These are phyloP conservation scores for Pseudovirgaria hyperparasitica DNA, from an alignment of 2,329 filamentous ascomycete genomes.

Conservation along the genomic window DNA sequence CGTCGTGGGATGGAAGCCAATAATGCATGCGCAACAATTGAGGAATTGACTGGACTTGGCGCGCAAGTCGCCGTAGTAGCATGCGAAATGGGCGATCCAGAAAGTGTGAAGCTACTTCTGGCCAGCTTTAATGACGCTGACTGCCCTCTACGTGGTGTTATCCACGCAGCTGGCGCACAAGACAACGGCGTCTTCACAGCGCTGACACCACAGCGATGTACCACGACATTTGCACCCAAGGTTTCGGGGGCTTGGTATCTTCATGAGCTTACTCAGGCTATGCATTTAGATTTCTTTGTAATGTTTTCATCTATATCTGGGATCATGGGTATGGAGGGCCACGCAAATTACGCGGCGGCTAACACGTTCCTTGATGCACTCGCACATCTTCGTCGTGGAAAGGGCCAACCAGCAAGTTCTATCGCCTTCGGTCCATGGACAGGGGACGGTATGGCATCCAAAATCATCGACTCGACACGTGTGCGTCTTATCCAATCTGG, in stretches of 20 bases:
- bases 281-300: constrained; percentile 35
- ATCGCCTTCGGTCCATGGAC: no score
- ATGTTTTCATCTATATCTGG: constrained; percentile 37
- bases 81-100: constrained; percentile 11
- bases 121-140: constrained; percentile 9
- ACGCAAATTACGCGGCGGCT: constrained; percentile 40
- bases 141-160: constrained; percentile 14
- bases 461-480: no score
- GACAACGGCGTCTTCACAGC: constrained; percentile 13
- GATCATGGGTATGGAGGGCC: constrained; percentile 36
- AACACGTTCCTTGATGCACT: constrained; percentile 33
- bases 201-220: constrained; percentile 14
- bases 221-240: constrained; percentile 11
- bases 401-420: no score
- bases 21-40: constrained; percentile 10
- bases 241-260: constrained; percentile 12
- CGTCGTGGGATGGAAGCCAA: constrained; percentile 13
- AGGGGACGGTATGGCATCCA: no score
- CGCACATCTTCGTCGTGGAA: constrained; percentile 2
- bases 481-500: no score
- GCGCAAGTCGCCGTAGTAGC: constrained; percentile 10
- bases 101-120: constrained; percentile 10
- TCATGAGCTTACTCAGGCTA: constrained; percentile 11
- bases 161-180: constrained; percentile 15
- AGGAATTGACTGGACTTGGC: constrained; percentile 10